Percentiles rank a stretch among this genome's conserved stretches.
Conservation (phyloP, 2,329 filamentous ascomycete species). For the Fusarium verrucosum region DNA sequence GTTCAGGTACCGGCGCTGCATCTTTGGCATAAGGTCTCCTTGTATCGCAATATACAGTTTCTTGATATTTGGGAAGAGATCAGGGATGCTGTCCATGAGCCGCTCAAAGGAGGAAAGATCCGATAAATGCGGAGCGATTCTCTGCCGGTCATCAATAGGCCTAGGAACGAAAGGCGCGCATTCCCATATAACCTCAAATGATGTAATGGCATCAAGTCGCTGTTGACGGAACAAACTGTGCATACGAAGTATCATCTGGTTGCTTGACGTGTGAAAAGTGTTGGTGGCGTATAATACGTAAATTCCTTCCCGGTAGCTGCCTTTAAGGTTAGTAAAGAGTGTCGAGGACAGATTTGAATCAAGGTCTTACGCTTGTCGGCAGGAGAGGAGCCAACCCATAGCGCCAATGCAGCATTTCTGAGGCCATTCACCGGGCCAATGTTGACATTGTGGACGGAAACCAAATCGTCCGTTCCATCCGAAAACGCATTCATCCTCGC, state of each 20-base stretch:
- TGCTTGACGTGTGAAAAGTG: slow-evolving; percentile 37
- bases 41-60: slow-evolving; percentile 35
- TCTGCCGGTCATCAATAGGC: background rate
- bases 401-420: slow-evolving; percentile 40
- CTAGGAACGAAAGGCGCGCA: slow-evolving; percentile 17
- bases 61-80: slow-evolving; percentile 21
- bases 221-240: slow-evolving; percentile 35
- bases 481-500: slow-evolving; percentile 25
- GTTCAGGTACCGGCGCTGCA: background rate
- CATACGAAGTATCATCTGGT: slow-evolving; percentile 30
- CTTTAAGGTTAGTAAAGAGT: background rate
- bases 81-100: slow-evolving; percentile 31
- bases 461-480: background rate
- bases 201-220: slow-evolving; percentile 33
- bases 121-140: background rate
- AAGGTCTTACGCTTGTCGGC: slow-evolving; percentile 43
- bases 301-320: slow-evolving; percentile 45
- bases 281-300: slow-evolving; percentile 46
- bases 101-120: slow-evolving; percentile 14
- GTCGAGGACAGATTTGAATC: no score
- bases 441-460: slow-evolving; percentile 15
- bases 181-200: slow-evolving; percentile 42
- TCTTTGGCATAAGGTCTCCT: background rate
- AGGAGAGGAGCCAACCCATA: slow-evolving; percentile 47
- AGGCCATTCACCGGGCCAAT: slow-evolving; percentile 35